Evolutionary conservation across 148 eudicot genomes (phyloP), one percentile per base, ranked within the genome.

Genomic region (Drosera capensis): DNA sequence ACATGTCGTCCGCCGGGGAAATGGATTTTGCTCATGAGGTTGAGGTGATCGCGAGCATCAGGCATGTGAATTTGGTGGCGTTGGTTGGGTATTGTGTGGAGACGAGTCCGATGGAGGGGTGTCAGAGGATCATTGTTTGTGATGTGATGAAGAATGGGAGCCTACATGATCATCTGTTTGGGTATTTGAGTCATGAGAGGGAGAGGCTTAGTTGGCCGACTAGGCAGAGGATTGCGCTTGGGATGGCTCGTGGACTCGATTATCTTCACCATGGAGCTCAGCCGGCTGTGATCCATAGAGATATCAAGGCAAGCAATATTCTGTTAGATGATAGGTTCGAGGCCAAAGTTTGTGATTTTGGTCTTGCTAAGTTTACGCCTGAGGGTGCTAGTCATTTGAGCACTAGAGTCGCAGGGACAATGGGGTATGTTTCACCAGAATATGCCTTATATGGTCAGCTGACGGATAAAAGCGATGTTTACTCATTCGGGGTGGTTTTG

Each of bases 341-440:
- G 56, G 72, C 95, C 11, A 80, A 77, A 24, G 74, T 86, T 2
- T 86, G 78, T 0, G 95, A 85, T 71, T 86, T 86, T 53, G 93
- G 95, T 0, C 55, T 86, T 6, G 95, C 95, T 4, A 86, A 68
- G 79, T 86, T 86, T 28, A 79, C 68, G 0, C 95, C 86, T 0
- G 95, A 81, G 55, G 94, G 94, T 23, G 57, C 77, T 48, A 70
- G 94, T 0, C 96, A 86, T 66, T 46, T 82, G 79, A 86, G 96
- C 64, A 86, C 96, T 6, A 62, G 78, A 49, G 96, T 82, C 17
- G 94, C 96, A 0, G 96, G 94, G 25, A 86, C 96, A 12, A 76
- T 82, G 96, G 96, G 96, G 0, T 86, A 82, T 66, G 93, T 86
- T 12, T 84, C 96, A 1, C 96, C 96, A 0, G 96, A 86, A 45